A percentile compares a stretch with the other conserved stretches of the same genome.
phyloP scores from a whole-genome alignment of 352 stramenopile species.

The Globisporangium alternatum region DNA sequence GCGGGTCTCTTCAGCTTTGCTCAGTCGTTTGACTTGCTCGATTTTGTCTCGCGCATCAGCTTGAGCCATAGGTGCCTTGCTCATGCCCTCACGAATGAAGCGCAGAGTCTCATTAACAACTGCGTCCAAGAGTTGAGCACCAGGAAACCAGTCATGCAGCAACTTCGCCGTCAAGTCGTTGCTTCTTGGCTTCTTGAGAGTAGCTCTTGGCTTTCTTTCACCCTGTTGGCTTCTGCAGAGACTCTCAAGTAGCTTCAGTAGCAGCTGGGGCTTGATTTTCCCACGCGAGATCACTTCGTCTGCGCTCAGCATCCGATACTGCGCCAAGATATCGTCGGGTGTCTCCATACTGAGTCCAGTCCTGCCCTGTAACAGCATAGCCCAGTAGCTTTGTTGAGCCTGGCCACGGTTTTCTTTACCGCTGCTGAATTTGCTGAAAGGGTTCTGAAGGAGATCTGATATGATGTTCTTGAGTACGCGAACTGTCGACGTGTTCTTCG shows the following conservation, averaged over 20 bases:
- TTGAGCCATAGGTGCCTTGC: background rate
- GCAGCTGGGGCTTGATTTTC: background rate
- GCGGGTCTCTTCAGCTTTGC: background rate
- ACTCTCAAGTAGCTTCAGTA: background rate
- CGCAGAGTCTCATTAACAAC: background rate
- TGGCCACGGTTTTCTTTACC: background rate
- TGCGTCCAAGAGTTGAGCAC: background rate
- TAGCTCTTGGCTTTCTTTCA: background rate
- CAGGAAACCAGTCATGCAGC: background rate
- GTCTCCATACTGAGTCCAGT: background rate
- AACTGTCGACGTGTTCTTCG: conserved; percentile 20
- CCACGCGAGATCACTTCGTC: background rate
- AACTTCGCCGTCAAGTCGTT: background rate
- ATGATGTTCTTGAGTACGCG: conserved; percentile 29
- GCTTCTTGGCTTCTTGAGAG: background rate
- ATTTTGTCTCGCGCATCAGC: too few species aligned
- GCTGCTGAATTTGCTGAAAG: background rate
- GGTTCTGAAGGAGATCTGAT: conserved; percentile 17
- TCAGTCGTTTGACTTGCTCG: background rate
- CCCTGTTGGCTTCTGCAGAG: background rate
- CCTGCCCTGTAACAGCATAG: background rate
- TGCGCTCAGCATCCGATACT: background rate
- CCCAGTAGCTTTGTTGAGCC: background rate
- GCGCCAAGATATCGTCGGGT: background rate
- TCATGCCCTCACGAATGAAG: background rate